Conservation (phyloP, 106 monocot species). For the Allium fistulosum region DNA sequence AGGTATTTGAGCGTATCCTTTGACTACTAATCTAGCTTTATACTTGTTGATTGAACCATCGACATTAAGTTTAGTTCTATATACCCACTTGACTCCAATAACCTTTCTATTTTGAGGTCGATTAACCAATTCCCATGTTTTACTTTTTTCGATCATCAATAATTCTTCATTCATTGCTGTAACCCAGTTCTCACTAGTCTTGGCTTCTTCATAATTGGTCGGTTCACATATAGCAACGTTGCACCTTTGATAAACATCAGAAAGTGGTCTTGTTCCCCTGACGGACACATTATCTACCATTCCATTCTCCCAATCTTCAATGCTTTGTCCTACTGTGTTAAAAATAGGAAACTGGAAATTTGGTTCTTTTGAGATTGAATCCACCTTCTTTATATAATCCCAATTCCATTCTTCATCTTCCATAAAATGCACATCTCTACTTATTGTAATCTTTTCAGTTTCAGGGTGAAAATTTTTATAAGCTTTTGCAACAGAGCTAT, state of each 20-base stretch:
- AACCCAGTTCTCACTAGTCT: background rate
- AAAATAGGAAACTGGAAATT: background rate
- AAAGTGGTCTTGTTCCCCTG: background rate
- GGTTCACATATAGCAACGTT: constrained; percentile 3
- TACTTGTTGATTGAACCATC: no score
- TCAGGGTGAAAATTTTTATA: constrained; percentile 11
- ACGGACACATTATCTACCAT: background rate
- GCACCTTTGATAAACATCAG: constrained; percentile 4
- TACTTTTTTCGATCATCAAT: no score
- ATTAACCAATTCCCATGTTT: no score
- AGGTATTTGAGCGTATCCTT: no score
- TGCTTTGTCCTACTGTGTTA: background rate
- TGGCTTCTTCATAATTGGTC: background rate
- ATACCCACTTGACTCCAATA: no score
- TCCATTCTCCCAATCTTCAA: background rate
- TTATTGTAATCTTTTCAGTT: constrained; percentile 8
- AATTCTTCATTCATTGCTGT: background rate
- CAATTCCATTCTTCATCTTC: constrained; percentile 9
- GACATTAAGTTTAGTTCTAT: no score
- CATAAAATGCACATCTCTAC: constrained; percentile 7
- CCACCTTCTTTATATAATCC: background rate
- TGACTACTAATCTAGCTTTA: no score
- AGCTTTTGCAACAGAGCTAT: constrained; percentile 4
- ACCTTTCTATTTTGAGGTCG: no score
- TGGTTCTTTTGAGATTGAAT: background rate